phyloP scores from a whole-genome alignment of 495 filamentous ascomycete species.

The Podospora tetraspora region DNA sequence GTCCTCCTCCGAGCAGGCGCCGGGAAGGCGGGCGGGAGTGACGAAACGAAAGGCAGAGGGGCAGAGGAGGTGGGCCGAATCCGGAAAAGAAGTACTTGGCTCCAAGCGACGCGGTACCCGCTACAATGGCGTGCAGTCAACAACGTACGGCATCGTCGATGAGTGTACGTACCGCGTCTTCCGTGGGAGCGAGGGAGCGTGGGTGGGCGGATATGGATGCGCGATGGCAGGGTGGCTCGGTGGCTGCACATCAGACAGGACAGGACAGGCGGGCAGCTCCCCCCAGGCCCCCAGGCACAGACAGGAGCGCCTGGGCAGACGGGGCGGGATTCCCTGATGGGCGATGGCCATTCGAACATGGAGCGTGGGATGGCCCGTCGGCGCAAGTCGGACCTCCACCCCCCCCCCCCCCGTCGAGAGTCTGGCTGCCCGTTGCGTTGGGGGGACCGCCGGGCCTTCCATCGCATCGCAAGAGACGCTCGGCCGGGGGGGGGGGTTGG shows the following conservation, averaged over 20 bases:
- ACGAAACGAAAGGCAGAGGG: conserved; percentile 20
- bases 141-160: conserved; percentile 1
- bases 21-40: conserved; percentile 19
- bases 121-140: conserved; percentile 3
- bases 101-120: conserved; percentile 16
- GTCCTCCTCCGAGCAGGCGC: not conserved
- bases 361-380: conserved; percentile 18
- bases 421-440: conserved; percentile 5
- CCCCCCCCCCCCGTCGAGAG: not conserved
- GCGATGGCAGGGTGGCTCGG: not conserved
- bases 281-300: conserved; percentile 8
- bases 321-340: conserved; percentile 1
- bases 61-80: conserved; percentile 17
- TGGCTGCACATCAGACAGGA: conserved; percentile 15
- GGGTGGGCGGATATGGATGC: not conserved
- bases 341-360: not conserved
- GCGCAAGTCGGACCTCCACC: conserved; percentile 12
- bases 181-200: not conserved
- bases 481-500: not conserved
- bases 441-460: not conserved
- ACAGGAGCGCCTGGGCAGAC: not conserved
- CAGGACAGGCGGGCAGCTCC: conserved; percentile 1
- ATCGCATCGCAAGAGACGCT: not conserved
- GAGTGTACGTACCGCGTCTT: not conserved
- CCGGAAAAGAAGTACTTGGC: conserved; percentile 19